phyloP scores from a whole-genome alignment of 352 stramenopile genomes.

The Globisporangium paddicum region DNA sequence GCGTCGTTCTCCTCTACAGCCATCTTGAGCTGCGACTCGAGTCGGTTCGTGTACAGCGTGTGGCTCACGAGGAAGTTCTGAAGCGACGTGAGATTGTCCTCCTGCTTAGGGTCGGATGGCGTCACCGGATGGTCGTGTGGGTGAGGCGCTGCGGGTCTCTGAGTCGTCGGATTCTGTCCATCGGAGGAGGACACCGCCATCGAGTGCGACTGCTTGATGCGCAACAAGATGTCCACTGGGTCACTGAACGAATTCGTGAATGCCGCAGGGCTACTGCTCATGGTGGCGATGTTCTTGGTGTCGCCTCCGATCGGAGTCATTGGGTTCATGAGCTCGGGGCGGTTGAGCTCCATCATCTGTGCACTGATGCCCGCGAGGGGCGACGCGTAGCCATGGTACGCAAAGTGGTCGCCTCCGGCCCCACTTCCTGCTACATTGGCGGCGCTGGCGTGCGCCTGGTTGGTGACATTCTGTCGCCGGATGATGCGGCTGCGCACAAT shows the following conservation, averaged over 20 bases:
- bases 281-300: constrained; percentile 3
- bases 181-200: constrained; percentile 18
- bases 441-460: constrained; percentile 9
- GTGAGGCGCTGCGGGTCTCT: constrained; percentile 1
- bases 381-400: constrained; percentile 20
- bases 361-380: constrained; percentile 1
- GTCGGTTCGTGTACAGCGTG: constrained; percentile 69
- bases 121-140: too few species aligned
- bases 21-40: constrained; percentile 68
- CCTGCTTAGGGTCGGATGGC: constrained; percentile 21
- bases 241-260: constrained; percentile 67
- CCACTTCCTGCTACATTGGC: constrained; percentile 12
- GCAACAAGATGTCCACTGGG: constrained; percentile 68
- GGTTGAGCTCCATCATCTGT: constrained; percentile 17
- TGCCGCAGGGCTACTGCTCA: constrained; percentile 13
- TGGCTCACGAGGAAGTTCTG: constrained; percentile 67
- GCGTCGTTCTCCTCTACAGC: constrained; percentile 58
- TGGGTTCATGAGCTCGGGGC: constrained; percentile 18
- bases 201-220: constrained; percentile 80
- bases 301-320: constrained; percentile 14
- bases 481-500: constrained; percentile 66
- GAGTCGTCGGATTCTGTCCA: constrained; percentile 14
- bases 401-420: constrained; percentile 21
- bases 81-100: constrained; percentile 50
- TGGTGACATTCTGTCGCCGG: constrained; percentile 35